phyloP scores from a whole-genome alignment of 2,329 filamentous ascomycete species.

The Stromatinia cepivora region DNA sequence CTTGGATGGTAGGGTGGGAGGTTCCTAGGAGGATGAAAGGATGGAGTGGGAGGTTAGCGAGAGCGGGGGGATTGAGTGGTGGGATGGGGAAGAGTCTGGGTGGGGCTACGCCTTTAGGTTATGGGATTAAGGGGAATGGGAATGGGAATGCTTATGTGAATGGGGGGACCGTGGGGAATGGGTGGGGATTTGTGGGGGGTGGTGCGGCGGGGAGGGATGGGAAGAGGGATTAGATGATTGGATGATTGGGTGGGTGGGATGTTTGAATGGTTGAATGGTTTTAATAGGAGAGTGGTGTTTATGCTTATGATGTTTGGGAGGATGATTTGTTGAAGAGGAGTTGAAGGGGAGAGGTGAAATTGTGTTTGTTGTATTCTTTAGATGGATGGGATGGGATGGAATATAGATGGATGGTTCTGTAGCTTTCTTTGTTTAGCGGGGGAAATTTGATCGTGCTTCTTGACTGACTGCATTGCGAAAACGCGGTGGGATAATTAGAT shows the following conservation, averaged over 20 bases:
- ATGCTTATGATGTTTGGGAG: too few relatives aligned
- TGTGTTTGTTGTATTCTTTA: not conserved
- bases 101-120: conserved; percentile 36
- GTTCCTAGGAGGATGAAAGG: conserved; percentile 48
- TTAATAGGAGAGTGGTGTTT: not conserved
- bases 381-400: too few relatives aligned
- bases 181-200: conserved; percentile 26
- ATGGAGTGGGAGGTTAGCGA: conserved; percentile 28
- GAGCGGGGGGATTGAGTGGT: conserved; percentile 37
- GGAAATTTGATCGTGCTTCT: too few relatives aligned
- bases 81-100: conserved; percentile 26
- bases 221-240: conserved; percentile 24
- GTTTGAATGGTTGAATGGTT: too few relatives aligned
- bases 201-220: conserved; percentile 7
- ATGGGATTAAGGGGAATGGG: conserved; percentile 28
- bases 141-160: conserved; percentile 26
- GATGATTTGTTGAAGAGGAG: too few relatives aligned
- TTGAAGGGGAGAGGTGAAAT: too few relatives aligned
- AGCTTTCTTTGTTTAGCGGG: too few relatives aligned
- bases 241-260: not conserved
- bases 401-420: too few relatives aligned
- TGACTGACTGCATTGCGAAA: too few relatives aligned
- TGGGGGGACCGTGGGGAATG: conserved; percentile 32
- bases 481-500: too few relatives aligned
- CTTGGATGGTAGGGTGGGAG: conserved; percentile 62